These are phyloP conservation scores for Babesia microti DNA, from an alignment of 169 alveolate species.

Conservation along the genomic window DNA sequence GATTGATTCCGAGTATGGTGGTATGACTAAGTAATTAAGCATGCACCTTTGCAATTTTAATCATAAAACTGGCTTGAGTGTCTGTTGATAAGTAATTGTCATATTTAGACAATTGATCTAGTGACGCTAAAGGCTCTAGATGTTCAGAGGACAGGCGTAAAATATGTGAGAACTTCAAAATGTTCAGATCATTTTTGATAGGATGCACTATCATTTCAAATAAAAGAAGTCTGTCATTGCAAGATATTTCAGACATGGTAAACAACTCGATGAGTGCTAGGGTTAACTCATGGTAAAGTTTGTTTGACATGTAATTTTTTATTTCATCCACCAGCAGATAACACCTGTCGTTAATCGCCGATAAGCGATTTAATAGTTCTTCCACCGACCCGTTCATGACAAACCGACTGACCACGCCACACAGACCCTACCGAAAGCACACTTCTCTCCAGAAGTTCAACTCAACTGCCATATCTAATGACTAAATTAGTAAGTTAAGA, in stretches of 20 bases:
- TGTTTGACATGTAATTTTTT: constrained; percentile 19
- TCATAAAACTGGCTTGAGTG: constrained; percentile 35
- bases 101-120: constrained; percentile 42
- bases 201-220: constrained; percentile 46
- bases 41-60: constrained; percentile 45
- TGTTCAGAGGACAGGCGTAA: constrained; percentile 25
- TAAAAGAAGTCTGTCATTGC: constrained; percentile 30
- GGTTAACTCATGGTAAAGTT: constrained; percentile 46
- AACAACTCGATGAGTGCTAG: constrained; percentile 21
- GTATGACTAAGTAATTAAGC: constrained; percentile 12
- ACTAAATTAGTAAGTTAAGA: no score
- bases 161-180: constrained; percentile 23
- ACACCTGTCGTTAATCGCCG: no score
- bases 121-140: constrained; percentile 40
- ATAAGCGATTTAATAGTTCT: no score
- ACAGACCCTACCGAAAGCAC: no score
- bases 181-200: constrained; percentile 33
- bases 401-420: no score
- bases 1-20: constrained; percentile 22
- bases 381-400: no score
- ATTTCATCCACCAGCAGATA: constrained; percentile 30
- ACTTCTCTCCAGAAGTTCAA: no score
- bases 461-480: no score
- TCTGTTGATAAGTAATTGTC: constrained; percentile 37
- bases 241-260: constrained; percentile 7